Evolutionary conservation across 75 land plant species (phyloP).

Genomic region (Selaginella moellendorffii): DNA sequence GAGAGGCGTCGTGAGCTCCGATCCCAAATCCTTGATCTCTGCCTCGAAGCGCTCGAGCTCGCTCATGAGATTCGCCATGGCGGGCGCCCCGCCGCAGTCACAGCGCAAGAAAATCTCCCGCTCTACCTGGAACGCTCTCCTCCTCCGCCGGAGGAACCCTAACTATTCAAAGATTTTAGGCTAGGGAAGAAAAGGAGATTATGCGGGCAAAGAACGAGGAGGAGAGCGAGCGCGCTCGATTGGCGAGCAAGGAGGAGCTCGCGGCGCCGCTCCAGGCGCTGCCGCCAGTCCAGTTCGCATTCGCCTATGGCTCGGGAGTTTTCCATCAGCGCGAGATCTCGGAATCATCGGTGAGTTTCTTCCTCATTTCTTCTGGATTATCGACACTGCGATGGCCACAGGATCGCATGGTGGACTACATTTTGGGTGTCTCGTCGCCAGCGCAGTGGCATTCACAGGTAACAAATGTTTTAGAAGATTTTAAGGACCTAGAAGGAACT

Average conservation of each 20-base stretch:
- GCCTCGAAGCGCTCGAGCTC: constrained; percentile 35
- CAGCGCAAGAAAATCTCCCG: no score
- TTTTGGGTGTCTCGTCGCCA: constrained; percentile 78
- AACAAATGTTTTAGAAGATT: no score
- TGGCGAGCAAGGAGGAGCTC: constrained; percentile 20
- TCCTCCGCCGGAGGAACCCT: not conserved
- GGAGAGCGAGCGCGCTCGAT: not conserved
- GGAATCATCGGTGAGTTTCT: not conserved
- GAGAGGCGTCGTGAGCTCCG: constrained; percentile 13
- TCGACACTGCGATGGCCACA: constrained; percentile 10
- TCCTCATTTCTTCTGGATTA: not conserved
- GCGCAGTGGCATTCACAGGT: constrained; percentile 76
- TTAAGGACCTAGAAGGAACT: no score
- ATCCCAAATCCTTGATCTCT: constrained; percentile 35
- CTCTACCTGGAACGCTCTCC: no score
- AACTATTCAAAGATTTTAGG: not conserved
- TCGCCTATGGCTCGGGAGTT: constrained; percentile 82
- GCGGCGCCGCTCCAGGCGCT: constrained; percentile 37
- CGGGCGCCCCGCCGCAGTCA: no score
- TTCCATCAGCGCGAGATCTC: constrained; percentile 32
- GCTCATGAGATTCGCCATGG: constrained; percentile 30
- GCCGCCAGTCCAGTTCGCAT: constrained; percentile 76
- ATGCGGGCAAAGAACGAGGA: not conserved
- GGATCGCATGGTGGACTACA: constrained; percentile 79
- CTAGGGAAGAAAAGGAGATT: not conserved